Evolutionary conservation across 805 yeast species (phyloP).

Genomic region (Torulaspora maleeae): DNA sequence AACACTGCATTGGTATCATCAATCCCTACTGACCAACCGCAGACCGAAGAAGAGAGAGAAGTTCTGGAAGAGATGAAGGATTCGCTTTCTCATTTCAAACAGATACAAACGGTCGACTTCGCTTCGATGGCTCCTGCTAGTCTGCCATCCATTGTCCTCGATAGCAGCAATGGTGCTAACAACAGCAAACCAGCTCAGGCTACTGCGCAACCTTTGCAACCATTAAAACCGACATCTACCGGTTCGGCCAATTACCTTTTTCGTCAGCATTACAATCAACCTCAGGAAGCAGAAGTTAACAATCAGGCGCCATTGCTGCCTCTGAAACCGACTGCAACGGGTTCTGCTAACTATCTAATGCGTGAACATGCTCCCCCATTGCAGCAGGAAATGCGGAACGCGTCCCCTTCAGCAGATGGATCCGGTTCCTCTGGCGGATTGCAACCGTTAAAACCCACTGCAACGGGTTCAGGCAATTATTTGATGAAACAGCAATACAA

Average conservation of each 20-base stretch:
- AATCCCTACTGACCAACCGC: conserved; percentile 34
- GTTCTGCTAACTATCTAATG: conserved; percentile 38
- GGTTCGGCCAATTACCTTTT: conserved; percentile 34
- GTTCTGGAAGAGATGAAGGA: conserved; percentile 71
- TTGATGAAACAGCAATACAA: conserved; percentile 28
- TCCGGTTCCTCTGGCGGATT: conserved; percentile 10
- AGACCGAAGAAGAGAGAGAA: conserved; percentile 62
- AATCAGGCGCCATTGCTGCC: conserved; percentile 18
- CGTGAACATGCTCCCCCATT: conserved; percentile 20
- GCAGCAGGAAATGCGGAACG: conserved; percentile 18
- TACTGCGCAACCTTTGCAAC: conserved; percentile 23
- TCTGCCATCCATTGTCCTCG: conserved; percentile 3
- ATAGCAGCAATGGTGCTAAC: neutral
- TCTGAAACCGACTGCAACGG: conserved; percentile 39
- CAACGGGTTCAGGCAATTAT: conserved; percentile 35
- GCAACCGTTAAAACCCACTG: conserved; percentile 35
- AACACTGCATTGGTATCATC: conserved; percentile 29
- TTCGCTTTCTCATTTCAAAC: conserved; percentile 66
- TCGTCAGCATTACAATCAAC: conserved; percentile 22
- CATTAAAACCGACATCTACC: conserved; percentile 35
- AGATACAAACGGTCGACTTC: conserved; percentile 69
- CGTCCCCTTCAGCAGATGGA: conserved; percentile 17
- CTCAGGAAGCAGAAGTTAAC: neutral
- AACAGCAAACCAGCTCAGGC: neutral
- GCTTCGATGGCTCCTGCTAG: conserved; percentile 17